These are phyloP conservation scores for Capsella rubella DNA, from an alignment of 441 rosid genomes.

Conservation along the genomic window DNA sequence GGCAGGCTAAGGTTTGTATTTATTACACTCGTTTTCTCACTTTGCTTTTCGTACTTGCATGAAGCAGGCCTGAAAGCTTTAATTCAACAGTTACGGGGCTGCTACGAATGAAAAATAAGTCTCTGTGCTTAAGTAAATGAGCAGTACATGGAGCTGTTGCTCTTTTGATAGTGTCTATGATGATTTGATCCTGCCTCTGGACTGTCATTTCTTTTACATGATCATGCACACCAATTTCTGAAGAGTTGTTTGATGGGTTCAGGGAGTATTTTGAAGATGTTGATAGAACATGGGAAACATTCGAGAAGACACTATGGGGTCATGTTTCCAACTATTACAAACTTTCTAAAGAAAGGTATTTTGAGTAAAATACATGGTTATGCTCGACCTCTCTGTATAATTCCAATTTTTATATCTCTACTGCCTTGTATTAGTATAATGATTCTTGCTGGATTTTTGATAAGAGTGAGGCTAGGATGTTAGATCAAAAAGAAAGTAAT, in stretches of 20 bases:
- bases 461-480: constrained; percentile 22
- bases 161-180: constrained; percentile 31
- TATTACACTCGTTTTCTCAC: constrained; percentile 34
- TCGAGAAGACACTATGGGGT: constrained; percentile 97
- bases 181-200: constrained; percentile 24
- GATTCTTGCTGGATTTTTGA: constrained; percentile 14
- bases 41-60: constrained; percentile 24
- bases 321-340: constrained; percentile 86
- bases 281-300: constrained; percentile 96
- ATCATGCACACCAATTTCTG: constrained; percentile 14
- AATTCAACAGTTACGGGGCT: constrained; percentile 13
- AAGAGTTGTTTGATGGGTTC: constrained; percentile 37
- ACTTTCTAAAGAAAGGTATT: constrained; percentile 96
- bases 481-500: constrained; percentile 23
- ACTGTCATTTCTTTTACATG: constrained; percentile 29
- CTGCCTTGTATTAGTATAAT: constrained; percentile 20
- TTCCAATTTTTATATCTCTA: background rate
- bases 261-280: constrained; percentile 99
- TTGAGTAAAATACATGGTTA: constrained; percentile 20
- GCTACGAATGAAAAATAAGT: constrained; percentile 18
- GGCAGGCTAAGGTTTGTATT: constrained; percentile 85
- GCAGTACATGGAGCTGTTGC: constrained; percentile 12
- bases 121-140: constrained; percentile 29
- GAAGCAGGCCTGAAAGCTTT: constrained; percentile 21
- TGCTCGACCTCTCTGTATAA: constrained; percentile 16